Conservation (phyloP, 345 rosid species). For the Eucalyptus coolabah region DNA sequence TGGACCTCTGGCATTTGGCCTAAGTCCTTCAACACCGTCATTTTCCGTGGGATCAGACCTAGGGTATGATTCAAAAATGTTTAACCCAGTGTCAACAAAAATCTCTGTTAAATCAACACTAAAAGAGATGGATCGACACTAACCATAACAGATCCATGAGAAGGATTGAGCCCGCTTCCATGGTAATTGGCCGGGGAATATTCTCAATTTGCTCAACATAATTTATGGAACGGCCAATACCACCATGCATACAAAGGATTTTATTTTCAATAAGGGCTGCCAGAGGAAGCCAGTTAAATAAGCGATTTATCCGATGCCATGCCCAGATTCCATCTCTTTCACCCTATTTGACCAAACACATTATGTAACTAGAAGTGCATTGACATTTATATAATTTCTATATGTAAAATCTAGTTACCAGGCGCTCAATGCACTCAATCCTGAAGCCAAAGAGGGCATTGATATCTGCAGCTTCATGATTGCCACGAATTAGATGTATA, state of each 20-base stretch:
- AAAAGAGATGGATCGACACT: conserved; percentile 4
- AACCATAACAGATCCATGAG: conserved; percentile 96
- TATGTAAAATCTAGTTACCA: conserved; percentile 34
- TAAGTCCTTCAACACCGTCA: conserved; percentile 95
- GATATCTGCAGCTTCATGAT: conserved; percentile 99
- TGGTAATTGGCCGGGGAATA: conserved; percentile 90
- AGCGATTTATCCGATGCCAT: conserved; percentile 95
- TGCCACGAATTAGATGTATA: conserved; percentile 93
- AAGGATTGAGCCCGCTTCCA: conserved; percentile 96
- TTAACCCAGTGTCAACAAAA: not conserved
- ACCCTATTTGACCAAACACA: conserved; percentile 45
- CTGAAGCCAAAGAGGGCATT: conserved; percentile 99
- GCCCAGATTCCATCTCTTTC: conserved; percentile 99
- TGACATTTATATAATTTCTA: not conserved
- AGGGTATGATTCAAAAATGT: not conserved
- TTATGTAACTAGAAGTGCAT: not conserved
- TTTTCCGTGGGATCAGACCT: conserved; percentile 99
- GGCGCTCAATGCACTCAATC: conserved; percentile 95
- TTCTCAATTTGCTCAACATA: conserved; percentile 94
- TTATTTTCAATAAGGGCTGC: conserved; percentile 96
- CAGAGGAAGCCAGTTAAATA: conserved; percentile 95
- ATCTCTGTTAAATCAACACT: not conserved
- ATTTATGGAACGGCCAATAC: conserved; percentile 97
- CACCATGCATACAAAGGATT: conserved; percentile 99
- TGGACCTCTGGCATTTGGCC: conserved; percentile 99